phyloP scores from a whole-genome alignment of 148 eudicot genomes.

The Rhododendron ovatum region DNA sequence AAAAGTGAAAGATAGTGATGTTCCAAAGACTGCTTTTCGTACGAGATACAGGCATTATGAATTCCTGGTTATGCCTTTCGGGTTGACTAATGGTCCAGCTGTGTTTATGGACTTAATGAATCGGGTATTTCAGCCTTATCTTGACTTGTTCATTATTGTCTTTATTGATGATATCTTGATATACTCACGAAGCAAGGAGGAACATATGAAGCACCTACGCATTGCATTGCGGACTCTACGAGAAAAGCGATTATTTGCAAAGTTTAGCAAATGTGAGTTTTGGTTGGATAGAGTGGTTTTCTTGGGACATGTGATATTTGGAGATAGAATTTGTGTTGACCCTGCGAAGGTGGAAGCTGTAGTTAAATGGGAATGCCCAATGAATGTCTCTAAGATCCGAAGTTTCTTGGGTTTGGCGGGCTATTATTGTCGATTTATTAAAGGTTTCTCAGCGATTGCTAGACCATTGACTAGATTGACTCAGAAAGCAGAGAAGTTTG shows the following conservation, averaged over 20 bases:
- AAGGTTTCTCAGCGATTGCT: too few relatives aligned
- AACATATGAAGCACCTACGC: neutral
- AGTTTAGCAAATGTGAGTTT: too few relatives aligned
- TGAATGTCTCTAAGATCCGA: neutral
- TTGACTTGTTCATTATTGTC: neutral
- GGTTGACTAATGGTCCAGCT: neutral
- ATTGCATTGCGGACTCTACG: neutral
- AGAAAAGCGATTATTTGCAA: neutral
- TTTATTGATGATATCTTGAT: neutral
- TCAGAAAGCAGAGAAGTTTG: too few relatives aligned
- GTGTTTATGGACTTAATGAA: neutral
- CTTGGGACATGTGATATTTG: neutral
- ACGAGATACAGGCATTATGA: neutral
- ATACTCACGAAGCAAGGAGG: neutral
- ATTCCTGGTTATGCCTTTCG: neutral
- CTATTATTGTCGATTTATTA: too few relatives aligned
- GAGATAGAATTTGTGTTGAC: neutral
- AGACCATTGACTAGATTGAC: too few relatives aligned
- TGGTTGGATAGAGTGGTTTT: too few relatives aligned
- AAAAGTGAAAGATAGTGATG: neutral
- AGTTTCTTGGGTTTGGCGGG: too few relatives aligned
- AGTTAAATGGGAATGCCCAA: neutral
- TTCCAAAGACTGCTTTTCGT: neutral
- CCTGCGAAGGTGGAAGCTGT: neutral
- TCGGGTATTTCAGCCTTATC: neutral